A percentile compares a stretch with the other conserved stretches of the same genome.
Evolutionary conservation across 2,329 filamentous ascomycete species (phyloP).

Genomic region (Aspergillus unguis): DNA sequence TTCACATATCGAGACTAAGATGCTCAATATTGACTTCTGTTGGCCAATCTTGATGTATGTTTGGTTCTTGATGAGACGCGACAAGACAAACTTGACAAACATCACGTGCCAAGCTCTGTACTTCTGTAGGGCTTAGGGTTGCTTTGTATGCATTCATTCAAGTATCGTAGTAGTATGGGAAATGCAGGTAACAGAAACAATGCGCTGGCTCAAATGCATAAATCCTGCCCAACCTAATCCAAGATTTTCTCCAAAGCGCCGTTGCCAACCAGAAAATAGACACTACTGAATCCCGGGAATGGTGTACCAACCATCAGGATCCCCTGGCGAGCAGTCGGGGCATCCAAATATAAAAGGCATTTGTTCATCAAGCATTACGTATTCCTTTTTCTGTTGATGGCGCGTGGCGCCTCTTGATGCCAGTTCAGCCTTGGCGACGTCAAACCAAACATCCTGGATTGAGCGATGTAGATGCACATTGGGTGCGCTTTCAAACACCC

Average conservation of each 20-base stretch:
- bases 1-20: constrained; percentile 3
- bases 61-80: constrained; percentile 1
- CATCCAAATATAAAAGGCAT: constrained; percentile 38
- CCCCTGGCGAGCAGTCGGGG: constrained; percentile 26
- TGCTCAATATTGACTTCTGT: not conserved
- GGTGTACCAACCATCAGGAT: constrained; percentile 26
- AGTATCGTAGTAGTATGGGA: not conserved
- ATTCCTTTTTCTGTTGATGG: constrained; percentile 30
- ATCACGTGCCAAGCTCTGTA: constrained; percentile 5
- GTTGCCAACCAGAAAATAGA: not conserved
- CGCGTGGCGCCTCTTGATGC: constrained; percentile 25
- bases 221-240: constrained; percentile 1
- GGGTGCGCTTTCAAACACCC: constrained; percentile 34
- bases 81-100: constrained; percentile 13
- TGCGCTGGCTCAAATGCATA: constrained; percentile 12
- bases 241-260: constrained; percentile 12
- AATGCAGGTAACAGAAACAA: not conserved
- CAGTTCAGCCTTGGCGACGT: constrained; percentile 34
- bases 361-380: constrained; percentile 32
- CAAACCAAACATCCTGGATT: constrained; percentile 41
- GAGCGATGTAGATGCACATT: constrained; percentile 30
- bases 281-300: constrained; percentile 24
- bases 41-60: not conserved
- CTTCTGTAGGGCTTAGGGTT: constrained; percentile 11
- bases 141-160: not conserved